These are phyloP conservation scores for Onygenales sp. DNA, from an alignment of 2,329 filamentous ascomycete species.

Conservation along the genomic window DNA sequence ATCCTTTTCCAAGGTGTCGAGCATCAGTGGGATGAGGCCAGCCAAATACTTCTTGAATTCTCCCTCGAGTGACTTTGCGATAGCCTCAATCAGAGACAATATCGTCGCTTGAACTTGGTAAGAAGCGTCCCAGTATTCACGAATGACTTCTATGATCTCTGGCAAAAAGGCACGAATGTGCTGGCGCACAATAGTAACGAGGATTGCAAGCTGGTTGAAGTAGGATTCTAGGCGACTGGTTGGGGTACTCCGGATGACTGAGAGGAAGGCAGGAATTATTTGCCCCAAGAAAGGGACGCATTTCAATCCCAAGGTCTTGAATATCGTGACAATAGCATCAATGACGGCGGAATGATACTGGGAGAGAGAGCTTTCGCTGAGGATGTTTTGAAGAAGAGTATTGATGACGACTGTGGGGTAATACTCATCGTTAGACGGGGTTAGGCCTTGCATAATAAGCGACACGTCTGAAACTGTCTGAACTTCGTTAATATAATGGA, in stretches of 20 bases:
- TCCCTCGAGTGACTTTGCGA: constrained; percentile 85
- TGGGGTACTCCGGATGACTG: constrained; percentile 75
- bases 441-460: constrained; percentile 94
- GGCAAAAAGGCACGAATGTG: constrained; percentile 88
- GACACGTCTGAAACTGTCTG: constrained; percentile 80
- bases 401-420: constrained; percentile 98
- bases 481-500: constrained; percentile 59
- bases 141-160: constrained; percentile 74
- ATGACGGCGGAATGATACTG: constrained; percentile 92
- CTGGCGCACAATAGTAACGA: constrained; percentile 91
- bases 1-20: constrained; percentile 86
- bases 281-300: constrained; percentile 91
- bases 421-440: constrained; percentile 95
- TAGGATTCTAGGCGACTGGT: constrained; percentile 79
- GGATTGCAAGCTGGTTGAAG: constrained; percentile 88
- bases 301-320: constrained; percentile 89
- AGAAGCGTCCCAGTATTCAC: constrained; percentile 81
- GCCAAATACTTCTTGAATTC: constrained; percentile 98
- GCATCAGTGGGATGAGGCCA: constrained; percentile 80
- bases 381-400: constrained; percentile 72
- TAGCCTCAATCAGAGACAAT: constrained; percentile 82
- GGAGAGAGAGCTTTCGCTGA: constrained; percentile 80
- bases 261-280: constrained; percentile 87
- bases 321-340: constrained; percentile 97
- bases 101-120: constrained; percentile 83